phyloP scores from a whole-genome alignment of 805 yeast genomes.

The Novakomyces olei region DNA sequence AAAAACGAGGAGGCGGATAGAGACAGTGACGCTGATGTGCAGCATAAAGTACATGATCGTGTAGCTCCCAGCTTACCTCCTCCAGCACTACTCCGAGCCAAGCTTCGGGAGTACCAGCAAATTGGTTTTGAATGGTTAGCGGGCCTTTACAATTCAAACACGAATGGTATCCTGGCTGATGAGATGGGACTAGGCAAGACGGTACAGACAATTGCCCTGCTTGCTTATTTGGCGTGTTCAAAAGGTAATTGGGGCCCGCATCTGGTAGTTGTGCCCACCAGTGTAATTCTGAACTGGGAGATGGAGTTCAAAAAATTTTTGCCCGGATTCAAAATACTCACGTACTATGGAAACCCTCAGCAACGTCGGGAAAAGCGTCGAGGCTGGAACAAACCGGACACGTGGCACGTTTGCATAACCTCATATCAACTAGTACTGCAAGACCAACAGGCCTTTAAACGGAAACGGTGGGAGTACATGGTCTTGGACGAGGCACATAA shows the following conservation, averaged over 20 bases:
- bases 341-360: conserved; percentile 91
- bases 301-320: conserved; percentile 97
- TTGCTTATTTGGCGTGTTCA: conserved; percentile 78
- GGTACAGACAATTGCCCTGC: conserved; percentile 74
- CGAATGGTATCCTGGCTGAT: conserved; percentile 93
- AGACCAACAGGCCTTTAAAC: conserved; percentile 78
- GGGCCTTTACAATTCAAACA: conserved; percentile 69
- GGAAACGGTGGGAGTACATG: conserved; percentile 92
- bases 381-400: conserved; percentile 93
- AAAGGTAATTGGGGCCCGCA: conserved; percentile 97
- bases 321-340: conserved; percentile 87
- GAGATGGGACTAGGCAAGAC: conserved; percentile 97
- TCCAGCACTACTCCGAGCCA: conserved; percentile 57
- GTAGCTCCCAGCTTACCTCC: conserved; percentile 25
- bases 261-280: conserved; percentile 86
- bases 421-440: conserved; percentile 95
- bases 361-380: conserved; percentile 87
- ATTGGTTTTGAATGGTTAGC: conserved; percentile 96
- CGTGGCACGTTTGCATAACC: conserved; percentile 91
- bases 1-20: too few species aligned
- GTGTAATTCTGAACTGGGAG: conserved; percentile 96
- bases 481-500: conserved; percentile 96
- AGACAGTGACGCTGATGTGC: too few species aligned
- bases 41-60: too few species aligned
- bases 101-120: conserved; percentile 72